phyloP scores from a whole-genome alignment of 2,329 filamentous ascomycete genomes.

The Scleromitrula shiraiana region DNA sequence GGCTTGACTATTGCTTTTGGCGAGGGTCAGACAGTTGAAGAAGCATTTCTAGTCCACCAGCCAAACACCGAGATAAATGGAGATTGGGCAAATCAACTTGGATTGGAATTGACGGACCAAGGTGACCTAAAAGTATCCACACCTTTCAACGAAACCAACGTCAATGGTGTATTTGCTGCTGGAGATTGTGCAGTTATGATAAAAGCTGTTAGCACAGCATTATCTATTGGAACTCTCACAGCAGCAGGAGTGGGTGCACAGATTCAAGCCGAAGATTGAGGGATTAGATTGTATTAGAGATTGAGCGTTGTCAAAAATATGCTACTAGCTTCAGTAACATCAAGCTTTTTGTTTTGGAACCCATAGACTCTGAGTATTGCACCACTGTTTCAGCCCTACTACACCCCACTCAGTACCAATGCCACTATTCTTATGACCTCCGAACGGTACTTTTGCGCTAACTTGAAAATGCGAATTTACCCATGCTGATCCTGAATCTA shows the following conservation, averaged over 20 bases:
- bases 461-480: constrained; percentile 46
- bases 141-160: constrained; percentile 42
- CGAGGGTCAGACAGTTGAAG: background rate
- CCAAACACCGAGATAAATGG: background rate
- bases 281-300: too few species aligned
- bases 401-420: constrained; percentile 24
- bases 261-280: background rate
- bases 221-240: background rate
- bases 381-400: constrained; percentile 2
- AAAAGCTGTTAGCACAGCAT: background rate
- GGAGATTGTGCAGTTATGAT: constrained; percentile 37
- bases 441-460: constrained; percentile 35
- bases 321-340: background rate
- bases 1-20: background rate
- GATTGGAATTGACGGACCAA: constrained; percentile 33
- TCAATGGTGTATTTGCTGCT: constrained; percentile 39
- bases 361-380: constrained; percentile 8
- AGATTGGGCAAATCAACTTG: constrained; percentile 32
- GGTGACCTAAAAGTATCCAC: constrained; percentile 36
- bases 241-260: background rate
- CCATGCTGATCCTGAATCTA: constrained; percentile 53
- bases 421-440: constrained; percentile 29
- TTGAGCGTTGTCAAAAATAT: background rate
- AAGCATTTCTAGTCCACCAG: background rate
- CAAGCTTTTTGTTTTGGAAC: background rate